Percentiles rank a stretch among this genome's conserved stretches.
These are phyloP conservation scores for Scheffersomyces stambukii DNA, from an alignment of 1,139 yeast species.

Conservation along the genomic window DNA sequence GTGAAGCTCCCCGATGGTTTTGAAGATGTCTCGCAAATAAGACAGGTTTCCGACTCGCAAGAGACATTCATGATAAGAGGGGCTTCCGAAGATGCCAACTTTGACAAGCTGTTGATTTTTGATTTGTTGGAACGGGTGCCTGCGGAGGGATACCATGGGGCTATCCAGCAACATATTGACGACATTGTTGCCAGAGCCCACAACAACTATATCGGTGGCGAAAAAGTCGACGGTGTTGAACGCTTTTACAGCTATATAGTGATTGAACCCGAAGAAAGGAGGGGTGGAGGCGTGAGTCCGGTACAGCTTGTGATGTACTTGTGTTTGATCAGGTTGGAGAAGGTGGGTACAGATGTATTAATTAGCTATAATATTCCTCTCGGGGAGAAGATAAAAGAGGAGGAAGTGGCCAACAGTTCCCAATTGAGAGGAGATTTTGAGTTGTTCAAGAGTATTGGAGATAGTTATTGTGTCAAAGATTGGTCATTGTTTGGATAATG, in stretches of 20 bases:
- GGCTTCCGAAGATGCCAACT: conserved; percentile 14
- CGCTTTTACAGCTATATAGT: conserved; percentile 8
- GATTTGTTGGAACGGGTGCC: conserved; percentile 66
- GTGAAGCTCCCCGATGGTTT: conserved; percentile 27
- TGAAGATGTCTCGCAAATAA: conserved; percentile 65
- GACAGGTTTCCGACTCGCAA: conserved; percentile 87
- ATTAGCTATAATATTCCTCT: conserved; percentile 56
- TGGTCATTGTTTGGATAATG: conserved; percentile 26
- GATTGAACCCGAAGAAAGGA: conserved; percentile 7
- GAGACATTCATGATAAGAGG: conserved; percentile 59
- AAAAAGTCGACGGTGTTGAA: conserved; percentile 4
- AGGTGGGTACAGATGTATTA: conserved; percentile 57
- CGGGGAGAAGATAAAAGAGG: conserved; percentile 9
- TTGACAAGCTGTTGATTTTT: conserved; percentile 61
- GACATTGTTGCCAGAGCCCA: conserved; percentile 26
- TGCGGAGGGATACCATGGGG: conserved; percentile 26
- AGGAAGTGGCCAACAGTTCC: conserved; percentile 13
- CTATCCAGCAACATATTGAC: conserved; percentile 36
- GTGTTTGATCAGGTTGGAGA: conserved; percentile 49
- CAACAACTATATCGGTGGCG: conserved; percentile 5
- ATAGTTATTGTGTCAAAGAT: conserved; percentile 18
- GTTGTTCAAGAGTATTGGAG: conserved; percentile 15
- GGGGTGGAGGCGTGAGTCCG: conserved; percentile 6
- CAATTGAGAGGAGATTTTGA: conserved; percentile 12
- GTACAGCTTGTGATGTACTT: conserved; percentile 16